phyloP scores from a whole-genome alignment of 1,284 basidiomycete genomes.

The Trichosporon inkin region DNA sequence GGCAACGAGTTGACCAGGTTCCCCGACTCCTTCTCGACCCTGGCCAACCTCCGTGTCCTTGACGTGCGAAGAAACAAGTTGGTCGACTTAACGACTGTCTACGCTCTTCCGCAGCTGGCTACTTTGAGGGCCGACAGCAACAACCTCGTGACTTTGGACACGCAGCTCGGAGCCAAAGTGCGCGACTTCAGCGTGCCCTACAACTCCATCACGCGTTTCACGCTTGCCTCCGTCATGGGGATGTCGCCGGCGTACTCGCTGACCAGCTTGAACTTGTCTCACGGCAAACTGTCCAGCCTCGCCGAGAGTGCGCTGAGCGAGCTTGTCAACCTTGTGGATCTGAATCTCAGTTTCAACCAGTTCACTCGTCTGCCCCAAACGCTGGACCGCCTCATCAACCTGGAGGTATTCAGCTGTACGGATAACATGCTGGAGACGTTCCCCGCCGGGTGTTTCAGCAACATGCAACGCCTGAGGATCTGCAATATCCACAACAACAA shows the following conservation, averaged over 20 bases:
- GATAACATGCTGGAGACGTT: constrained; percentile 81
- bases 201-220: constrained; percentile 63
- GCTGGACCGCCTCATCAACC: constrained; percentile 66
- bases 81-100: constrained; percentile 66
- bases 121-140: constrained; percentile 76
- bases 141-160: constrained; percentile 69
- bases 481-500: constrained; percentile 92
- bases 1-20: constrained; percentile 80
- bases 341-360: constrained; percentile 81
- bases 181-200: constrained; percentile 51
- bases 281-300: constrained; percentile 82
- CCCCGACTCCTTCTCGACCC: constrained; percentile 62
- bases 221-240: constrained; percentile 60
- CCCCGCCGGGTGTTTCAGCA: constrained; percentile 68
- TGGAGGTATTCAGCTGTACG: constrained; percentile 75
- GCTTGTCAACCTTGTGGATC: constrained; percentile 65
- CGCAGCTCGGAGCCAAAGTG: constrained; percentile 65
- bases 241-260: constrained; percentile 62
- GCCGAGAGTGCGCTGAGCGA: constrained; percentile 68
- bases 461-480: constrained; percentile 67
- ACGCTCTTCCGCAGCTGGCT: constrained; percentile 65
- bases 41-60: constrained; percentile 64
- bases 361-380: constrained; percentile 79
- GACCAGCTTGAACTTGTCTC: constrained; percentile 79
- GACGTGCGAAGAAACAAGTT: constrained; percentile 83